These are phyloP conservation scores for Teratosphaeria viscida DNA, from an alignment of 2,329 filamentous ascomycete species.

Conservation along the genomic window DNA sequence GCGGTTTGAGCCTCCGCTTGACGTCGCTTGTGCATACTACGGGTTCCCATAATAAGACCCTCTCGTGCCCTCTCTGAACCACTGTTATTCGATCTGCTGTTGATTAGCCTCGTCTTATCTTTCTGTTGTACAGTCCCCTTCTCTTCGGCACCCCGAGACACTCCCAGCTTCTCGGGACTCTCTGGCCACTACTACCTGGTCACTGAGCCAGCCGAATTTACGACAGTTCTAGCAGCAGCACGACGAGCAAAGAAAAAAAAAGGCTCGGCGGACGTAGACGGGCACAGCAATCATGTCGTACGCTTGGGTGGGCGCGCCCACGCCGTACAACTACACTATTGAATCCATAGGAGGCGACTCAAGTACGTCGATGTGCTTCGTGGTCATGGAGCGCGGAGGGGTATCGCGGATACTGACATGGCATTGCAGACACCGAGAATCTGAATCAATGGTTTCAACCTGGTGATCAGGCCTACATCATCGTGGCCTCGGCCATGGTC, in stretches of 20 bases:
- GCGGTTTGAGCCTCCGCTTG: background rate
- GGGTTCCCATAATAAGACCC: background rate
- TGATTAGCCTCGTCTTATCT: background rate
- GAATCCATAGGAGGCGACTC: conserved; percentile 62
- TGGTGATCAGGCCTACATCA: conserved; percentile 89
- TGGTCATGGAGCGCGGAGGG: background rate
- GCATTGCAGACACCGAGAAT: conserved; percentile 61
- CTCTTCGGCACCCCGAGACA: background rate
- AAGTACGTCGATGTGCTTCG: conserved; percentile 36
- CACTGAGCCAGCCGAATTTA: background rate
- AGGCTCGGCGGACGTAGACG: background rate
- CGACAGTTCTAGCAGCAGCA: background rate
- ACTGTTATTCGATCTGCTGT: background rate
- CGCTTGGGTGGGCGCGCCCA: conserved; percentile 36
- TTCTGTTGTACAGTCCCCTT: background rate
- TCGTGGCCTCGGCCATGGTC: conserved; percentile 84
- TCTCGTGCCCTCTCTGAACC: background rate
- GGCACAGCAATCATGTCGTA: conserved; percentile 34
- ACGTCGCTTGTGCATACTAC: background rate
- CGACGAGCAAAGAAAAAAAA: background rate
- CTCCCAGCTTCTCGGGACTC: background rate
- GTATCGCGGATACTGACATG: background rate
- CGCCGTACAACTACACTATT: conserved; percentile 45
- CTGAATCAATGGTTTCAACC: conserved; percentile 91
- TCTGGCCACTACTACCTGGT: background rate